Evolutionary conservation across 495 filamentous ascomycete genomes (phyloP).

Genomic region (Aspergillus sparsus): DNA sequence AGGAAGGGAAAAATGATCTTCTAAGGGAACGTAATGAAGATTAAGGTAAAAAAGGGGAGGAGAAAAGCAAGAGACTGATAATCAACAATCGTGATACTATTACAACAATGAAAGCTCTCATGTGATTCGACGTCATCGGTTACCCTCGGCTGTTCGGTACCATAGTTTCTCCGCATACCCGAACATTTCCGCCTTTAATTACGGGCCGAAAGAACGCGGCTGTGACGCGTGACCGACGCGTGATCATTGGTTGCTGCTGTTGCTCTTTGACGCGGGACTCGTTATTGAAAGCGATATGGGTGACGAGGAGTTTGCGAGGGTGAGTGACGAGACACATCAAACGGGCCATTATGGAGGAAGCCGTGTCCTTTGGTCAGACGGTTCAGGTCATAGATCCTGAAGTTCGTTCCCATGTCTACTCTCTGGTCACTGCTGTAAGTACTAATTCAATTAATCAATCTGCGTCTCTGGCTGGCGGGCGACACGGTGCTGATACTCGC

Average conservation of each 20-base stretch:
- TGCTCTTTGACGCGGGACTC: constrained; percentile 1
- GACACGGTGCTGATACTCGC: constrained; percentile 24
- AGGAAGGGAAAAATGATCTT: constrained; percentile 1
- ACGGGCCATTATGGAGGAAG: constrained; percentile 43
- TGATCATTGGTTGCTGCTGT: constrained; percentile 20
- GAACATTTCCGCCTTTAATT: constrained; percentile 7
- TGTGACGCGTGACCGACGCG: constrained; percentile 41
- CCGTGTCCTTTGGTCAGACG: constrained; percentile 37
- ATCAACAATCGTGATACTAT: constrained; percentile 13
- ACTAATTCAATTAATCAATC: background rate
- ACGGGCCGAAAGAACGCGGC: constrained; percentile 16
- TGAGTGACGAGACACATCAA: constrained; percentile 12
- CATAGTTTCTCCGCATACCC: constrained; percentile 33
- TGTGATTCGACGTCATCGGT: constrained; percentile 46
- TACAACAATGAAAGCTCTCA: constrained; percentile 12
- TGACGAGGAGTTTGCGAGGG: constrained; percentile 1
- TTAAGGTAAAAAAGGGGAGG: background rate
- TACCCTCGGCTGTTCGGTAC: constrained; percentile 43
- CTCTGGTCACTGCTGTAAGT: constrained; percentile 87
- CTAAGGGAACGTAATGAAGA: background rate
- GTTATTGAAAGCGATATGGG: constrained; percentile 2
- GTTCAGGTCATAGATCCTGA: constrained; percentile 73
- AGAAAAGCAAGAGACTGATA: constrained; percentile 13
- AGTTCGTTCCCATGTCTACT: constrained; percentile 87
- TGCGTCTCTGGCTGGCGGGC: background rate